Evolutionary conservation across 306 rosid species (phyloP).

Genomic region (Inga laurina): DNA sequence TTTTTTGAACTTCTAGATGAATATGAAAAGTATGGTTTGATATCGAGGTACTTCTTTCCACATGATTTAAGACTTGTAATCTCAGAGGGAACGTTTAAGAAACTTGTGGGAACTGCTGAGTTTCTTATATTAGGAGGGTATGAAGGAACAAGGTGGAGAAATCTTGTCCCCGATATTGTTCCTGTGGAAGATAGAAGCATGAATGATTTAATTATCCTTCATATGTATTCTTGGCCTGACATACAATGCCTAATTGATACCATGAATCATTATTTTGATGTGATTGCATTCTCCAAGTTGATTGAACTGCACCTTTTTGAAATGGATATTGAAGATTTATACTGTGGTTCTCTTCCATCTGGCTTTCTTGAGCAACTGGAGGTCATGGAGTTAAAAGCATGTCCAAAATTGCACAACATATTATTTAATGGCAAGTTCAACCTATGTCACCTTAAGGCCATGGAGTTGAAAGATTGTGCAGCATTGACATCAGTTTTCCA

Average conservation of each 20-base stretch:
- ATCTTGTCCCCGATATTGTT: constrained; percentile 30
- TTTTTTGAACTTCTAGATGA: neutral
- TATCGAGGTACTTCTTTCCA: neutral
- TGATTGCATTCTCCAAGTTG: no score
- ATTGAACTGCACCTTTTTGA: no score
- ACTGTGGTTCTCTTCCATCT: no score
- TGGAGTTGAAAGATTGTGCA: neutral
- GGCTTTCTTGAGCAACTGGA: no score
- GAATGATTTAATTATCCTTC: neutral
- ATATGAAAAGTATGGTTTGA: constrained; percentile 8
- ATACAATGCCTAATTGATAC: no score
- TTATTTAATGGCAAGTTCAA: no score
- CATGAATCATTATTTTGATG: no score
- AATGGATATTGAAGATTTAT: no score
- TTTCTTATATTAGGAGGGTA: constrained; percentile 5
- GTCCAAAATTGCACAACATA: no score
- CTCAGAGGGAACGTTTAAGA: constrained; percentile 1
- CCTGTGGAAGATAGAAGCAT: constrained; percentile 2
- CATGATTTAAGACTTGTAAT: neutral
- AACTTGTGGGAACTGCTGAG: constrained; percentile 8
- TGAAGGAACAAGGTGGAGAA: constrained; percentile 7
- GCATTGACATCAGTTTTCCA: neutral
- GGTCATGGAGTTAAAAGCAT: no score
- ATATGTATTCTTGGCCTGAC: neutral
- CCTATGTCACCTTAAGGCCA: neutral